A percentile compares a stretch with the other conserved stretches of the same genome.
phyloP scores from a whole-genome alignment of 495 filamentous ascomycete genomes.

The Penicillium paxilli region DNA sequence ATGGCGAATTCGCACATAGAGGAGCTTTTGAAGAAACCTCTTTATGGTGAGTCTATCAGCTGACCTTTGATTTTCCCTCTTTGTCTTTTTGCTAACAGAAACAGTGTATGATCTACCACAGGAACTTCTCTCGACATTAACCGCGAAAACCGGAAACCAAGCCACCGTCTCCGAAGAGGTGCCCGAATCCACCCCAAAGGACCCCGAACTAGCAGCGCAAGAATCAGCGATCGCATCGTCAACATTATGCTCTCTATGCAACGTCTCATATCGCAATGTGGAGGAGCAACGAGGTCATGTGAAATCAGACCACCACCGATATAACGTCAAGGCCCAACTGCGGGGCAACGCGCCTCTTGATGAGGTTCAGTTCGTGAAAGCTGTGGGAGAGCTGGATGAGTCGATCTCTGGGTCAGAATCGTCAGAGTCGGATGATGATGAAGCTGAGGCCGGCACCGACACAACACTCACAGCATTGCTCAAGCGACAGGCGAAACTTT shows the following conservation, averaged over 20 bases:
- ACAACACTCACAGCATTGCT: conserved; percentile 69
- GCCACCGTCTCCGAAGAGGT: conserved; percentile 26
- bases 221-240: conserved; percentile 56
- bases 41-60: conserved; percentile 52
- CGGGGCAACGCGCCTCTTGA: conserved; percentile 65
- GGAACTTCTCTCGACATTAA: conserved; percentile 71
- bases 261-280: conserved; percentile 64
- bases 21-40: conserved; percentile 59
- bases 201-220: conserved; percentile 30
- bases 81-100: conserved; percentile 19
- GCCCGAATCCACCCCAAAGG: conserved; percentile 15
- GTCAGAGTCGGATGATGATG: conserved; percentile 56
- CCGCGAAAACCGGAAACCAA: conserved; percentile 50
- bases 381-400: conserved; percentile 81
- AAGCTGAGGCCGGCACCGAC: conserved; percentile 54
- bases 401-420: conserved; percentile 84
- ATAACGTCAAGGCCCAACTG: conserved; percentile 90
- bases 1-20: conserved; percentile 35
- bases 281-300: conserved; percentile 84
- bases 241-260: conserved; percentile 81
- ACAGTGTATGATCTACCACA: conserved; percentile 83
- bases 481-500: conserved; percentile 78
- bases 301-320: conserved; percentile 88
- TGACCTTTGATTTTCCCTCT: neutral
- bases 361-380: conserved; percentile 79